Base-by-base conservation (phyloP, 768 basidiomycete genomes). In the Erythrobasidium yunnanense region DNA sequence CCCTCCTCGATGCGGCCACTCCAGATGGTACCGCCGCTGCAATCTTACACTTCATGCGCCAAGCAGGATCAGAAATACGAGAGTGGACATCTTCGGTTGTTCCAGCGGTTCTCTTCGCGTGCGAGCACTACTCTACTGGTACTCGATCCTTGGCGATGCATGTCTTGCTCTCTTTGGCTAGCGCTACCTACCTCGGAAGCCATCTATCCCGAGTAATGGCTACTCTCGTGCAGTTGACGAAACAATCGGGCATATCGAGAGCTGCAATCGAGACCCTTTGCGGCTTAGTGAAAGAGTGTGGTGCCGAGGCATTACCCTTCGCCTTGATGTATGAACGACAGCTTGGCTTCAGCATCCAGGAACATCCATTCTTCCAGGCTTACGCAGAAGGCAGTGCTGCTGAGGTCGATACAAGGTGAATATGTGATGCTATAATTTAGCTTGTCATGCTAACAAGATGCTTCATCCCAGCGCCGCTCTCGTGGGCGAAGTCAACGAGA, bases 51-150 rank as follows among this genome's bases (percentile, higher is more conserved):
- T 49, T 63, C 18, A 13, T 63, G n/a, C 60, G 34, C 20, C 25
- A 51, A 15, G 33, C 27, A 2, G 47, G 47, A 4, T 15, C 7
- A 27, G 32, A 29, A 13, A 11, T 51, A 3, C 47, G 60, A 20
- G 60, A 63, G n/a, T 63, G 60, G 60, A 51, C 60, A 25, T 30
- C 29, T n/a, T 8, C 42, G 2, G n/a, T 38, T 18, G 29, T 63
- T 15, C 60, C 60, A 18, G 60, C 60, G 22, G 29, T 63, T 2
- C 23, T 63, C 17, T 6, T 7, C 15, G 46, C 38, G 2, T 29
- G 25, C 6, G 47, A 63, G 23, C 8, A 20, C 13, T 33, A 29
- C 29, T 22, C 45, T 30, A 27, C 22, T 7, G 23, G 11, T 6
- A 27, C 23, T 17, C 29, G n/a, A 15, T n/a, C 22, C 11, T 30